These are phyloP conservation scores for Beauveria bassiana DNA, from an alignment of 2,329 filamentous ascomycete genomes.

Conservation along the genomic window DNA sequence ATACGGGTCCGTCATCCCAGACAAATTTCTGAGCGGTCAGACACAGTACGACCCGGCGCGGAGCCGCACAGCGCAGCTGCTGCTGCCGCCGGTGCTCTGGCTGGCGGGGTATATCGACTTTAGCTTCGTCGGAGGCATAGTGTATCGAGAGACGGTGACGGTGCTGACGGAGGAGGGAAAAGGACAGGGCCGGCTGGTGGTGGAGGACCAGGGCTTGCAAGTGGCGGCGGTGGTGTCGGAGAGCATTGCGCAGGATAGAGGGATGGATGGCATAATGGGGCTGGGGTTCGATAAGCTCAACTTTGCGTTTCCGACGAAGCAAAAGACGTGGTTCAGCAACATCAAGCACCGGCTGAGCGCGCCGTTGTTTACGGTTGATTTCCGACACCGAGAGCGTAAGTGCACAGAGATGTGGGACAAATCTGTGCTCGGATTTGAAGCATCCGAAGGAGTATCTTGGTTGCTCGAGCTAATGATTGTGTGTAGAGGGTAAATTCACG, in stretches of 20 bases:
- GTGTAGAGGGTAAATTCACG: conserved; percentile 57
- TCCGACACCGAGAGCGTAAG: conserved; percentile 40
- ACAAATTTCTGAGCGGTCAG: conserved; percentile 29
- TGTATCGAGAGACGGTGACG: conserved; percentile 35
- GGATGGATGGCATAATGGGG: conserved; percentile 33
- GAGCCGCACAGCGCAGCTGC: conserved; percentile 29
- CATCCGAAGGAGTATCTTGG: too few species aligned
- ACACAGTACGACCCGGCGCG: conserved; percentile 28
- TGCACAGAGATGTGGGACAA: not conserved
- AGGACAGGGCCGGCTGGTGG: conserved; percentile 21
- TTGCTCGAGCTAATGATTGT: not conserved
- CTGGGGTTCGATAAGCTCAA: conserved; percentile 36
- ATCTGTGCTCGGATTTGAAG: too few species aligned
- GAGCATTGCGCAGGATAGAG: conserved; percentile 36
- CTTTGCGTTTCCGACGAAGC: conserved; percentile 30
- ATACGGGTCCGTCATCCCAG: conserved; percentile 35
- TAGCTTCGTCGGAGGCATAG: conserved; percentile 33
- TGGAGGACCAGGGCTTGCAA: conserved; percentile 35
- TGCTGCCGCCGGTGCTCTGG: conserved; percentile 30
- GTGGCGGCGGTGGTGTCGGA: conserved; percentile 31
- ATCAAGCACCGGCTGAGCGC: conserved; percentile 15
- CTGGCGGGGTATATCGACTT: conserved; percentile 36
- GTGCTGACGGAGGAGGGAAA: conserved; percentile 18
- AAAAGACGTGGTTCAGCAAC: conserved; percentile 37
- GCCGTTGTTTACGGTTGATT: conserved; percentile 58